Conservation (phyloP, 2,329 filamentous ascomycete species). For the Escovopsis sp. region DNA sequence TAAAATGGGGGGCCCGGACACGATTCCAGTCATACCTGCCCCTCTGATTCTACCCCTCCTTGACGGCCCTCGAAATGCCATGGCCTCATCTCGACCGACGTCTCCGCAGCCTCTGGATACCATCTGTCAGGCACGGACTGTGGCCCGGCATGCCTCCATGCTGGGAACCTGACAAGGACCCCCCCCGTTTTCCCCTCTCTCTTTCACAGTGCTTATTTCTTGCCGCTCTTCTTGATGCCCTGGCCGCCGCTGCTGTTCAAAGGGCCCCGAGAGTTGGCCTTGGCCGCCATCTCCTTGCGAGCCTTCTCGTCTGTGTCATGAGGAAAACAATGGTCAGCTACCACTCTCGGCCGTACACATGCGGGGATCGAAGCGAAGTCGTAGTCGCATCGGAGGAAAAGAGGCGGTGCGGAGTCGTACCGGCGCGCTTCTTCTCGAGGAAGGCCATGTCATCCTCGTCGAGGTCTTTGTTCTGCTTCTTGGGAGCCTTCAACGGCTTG, state of each 20-base stretch:
- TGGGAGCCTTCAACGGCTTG: constrained; percentile 76
- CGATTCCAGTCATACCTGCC: too few species aligned
- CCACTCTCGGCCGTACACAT: constrained; percentile 4
- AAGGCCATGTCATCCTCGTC: constrained; percentile 79
- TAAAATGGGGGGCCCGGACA: too few species aligned
- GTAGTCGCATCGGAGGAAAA: not conserved
- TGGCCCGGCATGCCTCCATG: too few species aligned
- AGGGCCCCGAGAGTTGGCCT: constrained; percentile 77
- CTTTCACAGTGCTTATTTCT: constrained; percentile 51
- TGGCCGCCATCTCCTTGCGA: constrained; percentile 68
- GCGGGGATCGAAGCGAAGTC: not conserved
- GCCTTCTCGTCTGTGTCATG: constrained; percentile 56
- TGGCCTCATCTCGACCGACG: too few species aligned
- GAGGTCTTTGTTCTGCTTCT: constrained; percentile 69
- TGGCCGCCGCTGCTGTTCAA: constrained; percentile 69
- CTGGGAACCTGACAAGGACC: too few species aligned
- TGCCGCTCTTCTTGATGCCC: constrained; percentile 96
- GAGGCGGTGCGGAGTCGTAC: constrained; percentile 34
- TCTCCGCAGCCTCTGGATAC: too few species aligned
- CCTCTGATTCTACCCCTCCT: too few species aligned
- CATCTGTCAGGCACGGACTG: too few species aligned
- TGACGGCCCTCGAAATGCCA: too few species aligned
- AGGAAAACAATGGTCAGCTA: constrained; percentile 5
- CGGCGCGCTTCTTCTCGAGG: constrained; percentile 70
- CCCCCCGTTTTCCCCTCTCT: not conserved